Percentiles rank a stretch among this genome's conserved stretches.
phyloP scores from a whole-genome alignment of 2,329 filamentous ascomycete genomes.

The Xylariaceae sp. region DNA sequence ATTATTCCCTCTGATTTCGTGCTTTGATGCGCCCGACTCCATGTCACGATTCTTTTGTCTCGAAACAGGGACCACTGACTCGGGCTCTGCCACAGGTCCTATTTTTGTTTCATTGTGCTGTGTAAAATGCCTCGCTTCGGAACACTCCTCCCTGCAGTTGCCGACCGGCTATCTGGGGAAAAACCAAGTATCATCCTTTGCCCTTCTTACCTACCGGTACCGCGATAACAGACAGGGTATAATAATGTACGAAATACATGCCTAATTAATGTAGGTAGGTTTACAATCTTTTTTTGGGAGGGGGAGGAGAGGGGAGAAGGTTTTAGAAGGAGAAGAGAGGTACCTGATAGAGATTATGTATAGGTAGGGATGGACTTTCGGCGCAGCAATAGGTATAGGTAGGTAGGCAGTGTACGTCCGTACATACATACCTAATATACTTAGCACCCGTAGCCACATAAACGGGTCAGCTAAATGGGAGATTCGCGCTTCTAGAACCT shows the following conservation, averaged over 20 bases:
- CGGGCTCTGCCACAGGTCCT: conserved; percentile 1
- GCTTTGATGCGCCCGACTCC: conserved; percentile 13
- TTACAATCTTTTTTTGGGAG: neutral
- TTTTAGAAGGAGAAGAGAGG: neutral
- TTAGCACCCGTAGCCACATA: neutral
- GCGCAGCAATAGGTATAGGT: neutral
- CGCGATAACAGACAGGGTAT: too few species aligned
- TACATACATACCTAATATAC: neutral
- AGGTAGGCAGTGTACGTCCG: too few species aligned
- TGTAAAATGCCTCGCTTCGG: conserved; percentile 12
- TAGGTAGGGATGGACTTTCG: too few species aligned
- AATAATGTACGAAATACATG: too few species aligned
- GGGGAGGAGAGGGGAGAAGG: neutral
- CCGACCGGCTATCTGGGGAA: neutral
- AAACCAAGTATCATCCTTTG: too few species aligned
- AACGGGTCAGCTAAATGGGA: too few species aligned
- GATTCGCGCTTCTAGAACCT: too few species aligned
- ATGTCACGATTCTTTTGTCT: conserved; percentile 14
- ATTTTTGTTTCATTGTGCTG: conserved; percentile 15
- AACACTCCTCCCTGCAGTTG: neutral
- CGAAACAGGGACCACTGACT: conserved; percentile 16
- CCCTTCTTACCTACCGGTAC: too few species aligned
- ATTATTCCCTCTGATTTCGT: conserved; percentile 8
- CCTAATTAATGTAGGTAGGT: too few species aligned
- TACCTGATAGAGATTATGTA: too few species aligned